phyloP scores from a whole-genome alignment of 495 filamentous ascomycete genomes.

The Lindgomyces ingoldianus region DNA sequence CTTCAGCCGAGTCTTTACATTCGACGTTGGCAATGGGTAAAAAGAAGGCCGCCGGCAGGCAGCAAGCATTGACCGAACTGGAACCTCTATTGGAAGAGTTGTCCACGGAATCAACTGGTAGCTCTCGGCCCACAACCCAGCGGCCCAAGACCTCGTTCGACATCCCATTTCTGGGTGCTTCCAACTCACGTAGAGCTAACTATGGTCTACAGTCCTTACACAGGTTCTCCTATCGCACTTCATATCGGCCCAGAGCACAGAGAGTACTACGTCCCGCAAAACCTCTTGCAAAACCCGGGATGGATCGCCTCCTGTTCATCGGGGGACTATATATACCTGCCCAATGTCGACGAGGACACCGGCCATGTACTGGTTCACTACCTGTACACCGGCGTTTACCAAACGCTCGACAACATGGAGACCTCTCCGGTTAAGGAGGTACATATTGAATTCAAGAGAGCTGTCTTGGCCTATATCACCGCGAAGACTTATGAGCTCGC shows the following conservation, averaged over 20 bases:
- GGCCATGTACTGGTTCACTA: slow-evolving; percentile 24
- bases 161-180: slow-evolving; percentile 3
- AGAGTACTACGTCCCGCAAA: slow-evolving; percentile 9
- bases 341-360: slow-evolving; percentile 13
- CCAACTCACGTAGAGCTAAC: not conserved
- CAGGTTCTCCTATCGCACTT: not conserved
- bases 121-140: slow-evolving; percentile 11
- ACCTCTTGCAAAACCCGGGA: slow-evolving; percentile 13
- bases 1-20: not conserved
- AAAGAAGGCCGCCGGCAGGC: not conserved
- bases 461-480: not conserved
- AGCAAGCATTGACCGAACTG: not conserved
- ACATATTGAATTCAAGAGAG: slow-evolving; percentile 16
- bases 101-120: slow-evolving; percentile 6
- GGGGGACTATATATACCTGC: not conserved
- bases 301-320: not conserved
- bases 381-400: slow-evolving; percentile 20
- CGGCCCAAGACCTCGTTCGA: slow-evolving; percentile 20
- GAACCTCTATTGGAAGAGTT: not conserved
- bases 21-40: not conserved
- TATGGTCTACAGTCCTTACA: slow-evolving; percentile 17
- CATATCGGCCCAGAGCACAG: not conserved
- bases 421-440: not conserved
- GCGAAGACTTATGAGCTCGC: slow-evolving; percentile 1
- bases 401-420: slow-evolving; percentile 9